Evolutionary conservation across 2,329 filamentous ascomycete genomes (phyloP), one percentile per base, ranked within the genome.

Genomic region (Aspergillus eucalypticola): DNA sequence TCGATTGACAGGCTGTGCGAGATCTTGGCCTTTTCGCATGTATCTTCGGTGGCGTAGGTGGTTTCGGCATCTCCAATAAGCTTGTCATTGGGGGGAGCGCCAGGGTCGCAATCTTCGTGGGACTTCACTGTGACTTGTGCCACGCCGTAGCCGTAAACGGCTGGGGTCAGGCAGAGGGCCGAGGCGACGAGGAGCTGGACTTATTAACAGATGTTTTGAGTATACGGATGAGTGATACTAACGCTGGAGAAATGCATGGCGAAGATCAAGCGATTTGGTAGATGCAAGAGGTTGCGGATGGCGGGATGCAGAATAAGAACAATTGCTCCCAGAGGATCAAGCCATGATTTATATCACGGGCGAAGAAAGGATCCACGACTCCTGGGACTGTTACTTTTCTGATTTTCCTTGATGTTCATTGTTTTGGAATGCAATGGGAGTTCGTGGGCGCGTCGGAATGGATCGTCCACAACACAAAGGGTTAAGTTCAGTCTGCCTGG

Each of bases 1-100:
- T 63, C 46, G 56, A 67, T 53, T 3, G 59, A 29, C 27, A 67
- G 54, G 59, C 58, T 38, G 46, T 71, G 51, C 39, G 67, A 27
- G 63, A 68, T 25, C 53, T 65, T 54, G 23, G 63, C 39, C 25
- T 55, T 42, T 2, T 39, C 15, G 49, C 66, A 68, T 29, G 50
- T 59, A n/a, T 60, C 61, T 42, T 59, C 27, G 8, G 62, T 60
- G 8, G 52, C 54, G 27, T 42, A 23, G 32, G 56, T 38, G 15
- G 39, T 38, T 21, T 50, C 13, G 8, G 61, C 11, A 8, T 42
- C 21, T 11, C 41, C 54, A 8, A 58, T 42, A 10, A 44, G 19
- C 19, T 32, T 23, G 42, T 25, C 25, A 11, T 13, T 44, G 7
- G 58, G 39, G 38, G 50, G 29, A 7, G 55, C 19, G 39, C 42